Evolutionary conservation across 257 asterid species (phyloP).

Genomic region (Ballota nigra): DNA sequence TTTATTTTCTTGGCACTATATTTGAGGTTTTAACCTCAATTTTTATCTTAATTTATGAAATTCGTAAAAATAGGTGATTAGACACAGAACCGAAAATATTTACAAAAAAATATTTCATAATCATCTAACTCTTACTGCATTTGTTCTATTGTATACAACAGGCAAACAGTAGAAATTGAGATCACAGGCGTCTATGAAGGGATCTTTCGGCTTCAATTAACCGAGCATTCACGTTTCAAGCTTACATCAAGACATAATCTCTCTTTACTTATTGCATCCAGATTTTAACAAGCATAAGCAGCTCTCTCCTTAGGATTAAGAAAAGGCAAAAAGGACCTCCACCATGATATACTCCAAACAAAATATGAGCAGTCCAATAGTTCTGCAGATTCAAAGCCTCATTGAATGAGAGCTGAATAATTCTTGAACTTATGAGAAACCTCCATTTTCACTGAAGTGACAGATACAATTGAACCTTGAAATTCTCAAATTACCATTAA

Average conservation of each 20-base stretch:
- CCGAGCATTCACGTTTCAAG: not conserved
- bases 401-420: not conserved
- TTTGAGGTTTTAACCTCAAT: not conserved
- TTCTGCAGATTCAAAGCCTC: not conserved
- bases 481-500: not conserved
- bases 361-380: not conserved
- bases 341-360: not conserved
- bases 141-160: not conserved
- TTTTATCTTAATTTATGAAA: not conserved
- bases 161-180: not conserved
- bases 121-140: not conserved
- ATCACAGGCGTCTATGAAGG: not conserved
- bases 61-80: not conserved
- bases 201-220: not conserved
- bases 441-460: not conserved
- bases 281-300: not conserved
- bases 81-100: not conserved
- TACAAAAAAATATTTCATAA: not conserved
- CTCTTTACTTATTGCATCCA: constrained; percentile 4
- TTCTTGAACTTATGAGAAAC: not conserved
- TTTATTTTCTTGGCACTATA: not conserved
- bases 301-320: not conserved
- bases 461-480: constrained; percentile 19
- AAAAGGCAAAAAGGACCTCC: not conserved
- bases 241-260: constrained; percentile 9